These are phyloP conservation scores for Verticillium longisporum DNA, from an alignment of 2,329 filamentous ascomycete genomes.

Conservation along the genomic window DNA sequence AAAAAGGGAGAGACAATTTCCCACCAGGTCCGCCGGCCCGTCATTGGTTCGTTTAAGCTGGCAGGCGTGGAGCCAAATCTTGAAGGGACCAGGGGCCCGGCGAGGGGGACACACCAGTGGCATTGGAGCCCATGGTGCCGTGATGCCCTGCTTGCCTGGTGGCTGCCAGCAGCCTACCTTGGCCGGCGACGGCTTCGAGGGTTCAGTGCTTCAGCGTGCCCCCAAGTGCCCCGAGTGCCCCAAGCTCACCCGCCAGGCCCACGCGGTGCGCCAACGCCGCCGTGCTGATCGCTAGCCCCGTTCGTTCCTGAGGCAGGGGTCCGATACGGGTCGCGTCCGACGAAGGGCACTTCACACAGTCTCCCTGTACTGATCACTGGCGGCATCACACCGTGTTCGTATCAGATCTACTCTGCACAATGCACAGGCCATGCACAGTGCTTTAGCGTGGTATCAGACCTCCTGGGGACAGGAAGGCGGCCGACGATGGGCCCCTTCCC, in stretches of 20 bases:
- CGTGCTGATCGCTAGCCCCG: neutral
- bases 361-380: neutral
- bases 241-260: neutral
- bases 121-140: too few relatives aligned
- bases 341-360: neutral
- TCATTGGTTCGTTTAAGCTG: neutral
- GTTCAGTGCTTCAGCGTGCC: neutral
- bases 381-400: neutral
- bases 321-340: neutral
- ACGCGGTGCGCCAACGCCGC: neutral
- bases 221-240: neutral
- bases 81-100: neutral
- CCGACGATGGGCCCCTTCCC: neutral
- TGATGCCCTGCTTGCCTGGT: too few relatives aligned
- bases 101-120: too few relatives aligned
- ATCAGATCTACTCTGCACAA: neutral
- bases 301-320: neutral
- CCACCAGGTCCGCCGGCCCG: neutral
- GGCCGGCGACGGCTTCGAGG: neutral
- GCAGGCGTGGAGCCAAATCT: neutral
- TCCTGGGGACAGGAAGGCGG: neutral
- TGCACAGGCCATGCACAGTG: neutral
- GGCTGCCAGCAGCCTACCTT: too few relatives aligned
- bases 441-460: slow-evolving; percentile 3
- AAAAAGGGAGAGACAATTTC: slow-evolving; percentile 4